Conservation (phyloP, 2,329 filamentous ascomycete species). For the Penicillium hordei region DNA sequence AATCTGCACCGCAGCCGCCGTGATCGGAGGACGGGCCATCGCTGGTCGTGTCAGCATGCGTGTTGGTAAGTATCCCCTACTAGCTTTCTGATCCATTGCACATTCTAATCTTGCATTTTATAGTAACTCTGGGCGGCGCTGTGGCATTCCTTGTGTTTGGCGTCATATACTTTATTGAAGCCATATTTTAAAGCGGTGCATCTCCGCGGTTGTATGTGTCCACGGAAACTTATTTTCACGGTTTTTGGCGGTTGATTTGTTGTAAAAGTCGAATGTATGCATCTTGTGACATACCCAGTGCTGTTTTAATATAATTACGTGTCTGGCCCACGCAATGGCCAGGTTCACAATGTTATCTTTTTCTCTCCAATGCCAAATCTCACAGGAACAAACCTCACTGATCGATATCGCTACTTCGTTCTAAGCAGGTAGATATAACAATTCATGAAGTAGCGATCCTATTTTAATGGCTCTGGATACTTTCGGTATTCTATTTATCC, state of each 20-base stretch:
- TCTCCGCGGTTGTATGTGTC: conserved; percentile 13
- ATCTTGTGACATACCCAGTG: conserved; percentile 14
- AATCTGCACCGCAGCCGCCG: conserved; percentile 86
- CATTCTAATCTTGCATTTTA: conserved; percentile 27
- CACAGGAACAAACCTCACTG: neutral
- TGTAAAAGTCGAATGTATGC: conserved; percentile 13
- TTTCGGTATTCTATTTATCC: too few relatives aligned
- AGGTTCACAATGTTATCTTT: neutral
- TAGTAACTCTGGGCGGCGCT: conserved; percentile 90
- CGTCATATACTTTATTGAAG: conserved; percentile 85
- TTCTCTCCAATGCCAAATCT: neutral
- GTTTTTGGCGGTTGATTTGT: conserved; percentile 13
- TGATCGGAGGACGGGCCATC: conserved; percentile 87
- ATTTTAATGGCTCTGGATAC: neutral
- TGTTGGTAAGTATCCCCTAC: conserved; percentile 71
- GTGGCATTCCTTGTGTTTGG: conserved; percentile 88
- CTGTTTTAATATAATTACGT: conserved; percentile 14
- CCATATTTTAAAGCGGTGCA: conserved; percentile 53
- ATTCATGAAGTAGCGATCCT: neutral
- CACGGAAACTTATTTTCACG: neutral
- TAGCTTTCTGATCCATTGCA: neutral
- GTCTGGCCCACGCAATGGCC: conserved; percentile 1
- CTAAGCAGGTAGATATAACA: neutral
- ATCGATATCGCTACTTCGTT: neutral
- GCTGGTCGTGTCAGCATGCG: conserved; percentile 92